Base-by-base conservation (phyloP, 2,329 filamentous ascomycete species). In the Sclerotinia nivalis region DNA sequence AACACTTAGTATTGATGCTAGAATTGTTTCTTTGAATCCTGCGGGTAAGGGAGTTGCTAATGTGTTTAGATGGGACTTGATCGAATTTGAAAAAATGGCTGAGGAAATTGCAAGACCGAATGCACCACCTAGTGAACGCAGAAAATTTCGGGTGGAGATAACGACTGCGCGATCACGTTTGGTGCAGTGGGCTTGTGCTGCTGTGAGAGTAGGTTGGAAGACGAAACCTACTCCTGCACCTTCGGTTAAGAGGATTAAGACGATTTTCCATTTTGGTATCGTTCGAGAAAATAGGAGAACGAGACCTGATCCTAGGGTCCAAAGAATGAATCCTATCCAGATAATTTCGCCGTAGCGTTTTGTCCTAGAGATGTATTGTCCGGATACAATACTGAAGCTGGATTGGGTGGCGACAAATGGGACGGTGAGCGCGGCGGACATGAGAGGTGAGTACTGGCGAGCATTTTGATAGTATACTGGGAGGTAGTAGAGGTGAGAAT, bases 401-500 rank as follows among this genome's bases (percentile, higher is more conserved):
- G 82, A 77, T 76, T 89, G 85, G 10, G 79, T 78, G 25, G 79
- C 77, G 12, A 87, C 82, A 71, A 88, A 79, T 0, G 85, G 82
- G 12, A 85, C 79, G 2, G 83, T 83, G 43, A 87, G 78, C 10
- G 81, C 80, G 1, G 87, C 87, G 4, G 87, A 87, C 34, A 83
- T 81, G 4, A 78, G 61, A 20, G 77, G 76, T 13, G 76, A 74
- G 54, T 68, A 78, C 61, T 73, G 72, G 13, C 77, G 71, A 2
- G 83, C 86, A 69, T 88, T 89, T 73, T 90, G 87, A 58, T 87
- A 86, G 76, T 88, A 90, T 0, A 89, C 79, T 1, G 88, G 88
- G 7, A 90, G 76, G 73, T 76, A 90, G 77, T 89, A 90, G 1
- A 89, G 78, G 69, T 84, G 84, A 2, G 83, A 81, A 73, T 89